Conservation (phyloP, 305 asterid species). For the Ajuga reptans region DNA sequence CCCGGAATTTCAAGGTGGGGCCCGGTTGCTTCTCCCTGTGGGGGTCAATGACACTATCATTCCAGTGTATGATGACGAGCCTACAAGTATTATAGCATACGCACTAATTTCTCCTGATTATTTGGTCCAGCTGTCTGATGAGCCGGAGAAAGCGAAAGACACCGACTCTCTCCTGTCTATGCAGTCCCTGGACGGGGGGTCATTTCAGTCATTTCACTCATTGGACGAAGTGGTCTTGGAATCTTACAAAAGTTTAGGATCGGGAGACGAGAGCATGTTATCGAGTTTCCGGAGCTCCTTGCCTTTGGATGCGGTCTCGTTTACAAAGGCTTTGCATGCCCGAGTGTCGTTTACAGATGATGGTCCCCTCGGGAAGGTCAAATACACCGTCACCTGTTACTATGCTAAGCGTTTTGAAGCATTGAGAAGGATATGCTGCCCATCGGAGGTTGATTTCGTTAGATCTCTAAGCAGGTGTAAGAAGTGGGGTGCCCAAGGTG, state of each 20-base stretch:
- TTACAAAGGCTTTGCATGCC: conserved; percentile 55
- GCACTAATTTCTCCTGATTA: conserved; percentile 66
- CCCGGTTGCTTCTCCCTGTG: conserved; percentile 56
- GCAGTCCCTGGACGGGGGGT: conserved; percentile 43
- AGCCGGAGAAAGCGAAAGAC: conserved; percentile 51
- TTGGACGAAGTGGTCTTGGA: conserved; percentile 56
- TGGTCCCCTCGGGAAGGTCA: conserved; percentile 68
- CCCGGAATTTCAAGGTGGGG: conserved; percentile 63
- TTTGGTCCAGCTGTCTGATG: conserved; percentile 48
- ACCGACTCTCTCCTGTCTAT: conserved; percentile 30
- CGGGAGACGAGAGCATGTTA: conserved; percentile 56
- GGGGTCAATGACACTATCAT: conserved; percentile 67
- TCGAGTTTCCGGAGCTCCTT: conserved; percentile 46
- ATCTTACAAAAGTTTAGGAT: conserved; percentile 51
- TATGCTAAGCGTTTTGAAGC: conserved; percentile 82
- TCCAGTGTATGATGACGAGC: conserved; percentile 91
- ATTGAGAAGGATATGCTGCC: conserved; percentile 74
- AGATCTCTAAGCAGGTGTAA: conserved; percentile 91
- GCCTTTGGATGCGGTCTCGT: conserved; percentile 47
- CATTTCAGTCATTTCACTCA: conserved; percentile 45
- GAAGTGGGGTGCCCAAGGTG: conserved; percentile 99
- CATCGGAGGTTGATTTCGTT: conserved; percentile 70
- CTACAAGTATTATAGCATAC: conserved; percentile 76
- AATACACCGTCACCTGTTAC: conserved; percentile 69
- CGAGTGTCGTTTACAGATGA: conserved; percentile 58